A percentile compares a stretch with the other conserved stretches of the same genome.
Evolutionary conservation across 164 flowering plant species (phyloP).

Genomic region (Tinospora cordifolia): DNA sequence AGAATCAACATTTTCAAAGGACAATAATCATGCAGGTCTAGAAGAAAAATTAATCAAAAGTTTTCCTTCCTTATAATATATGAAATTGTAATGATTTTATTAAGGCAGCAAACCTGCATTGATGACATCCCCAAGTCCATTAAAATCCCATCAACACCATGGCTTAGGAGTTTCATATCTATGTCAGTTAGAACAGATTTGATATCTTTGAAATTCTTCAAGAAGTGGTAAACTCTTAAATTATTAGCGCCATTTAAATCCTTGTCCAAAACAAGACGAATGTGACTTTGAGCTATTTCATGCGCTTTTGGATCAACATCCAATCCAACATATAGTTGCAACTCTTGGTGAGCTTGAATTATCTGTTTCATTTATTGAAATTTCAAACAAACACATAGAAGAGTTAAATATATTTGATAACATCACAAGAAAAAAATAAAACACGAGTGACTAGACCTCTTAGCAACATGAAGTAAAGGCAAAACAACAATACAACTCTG

Average conservation of each 20-base stretch:
- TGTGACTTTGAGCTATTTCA: conserved; percentile 43
- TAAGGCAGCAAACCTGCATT: conserved; percentile 66
- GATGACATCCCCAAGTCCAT: conserved; percentile 99
- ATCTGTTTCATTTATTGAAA: too few species aligned
- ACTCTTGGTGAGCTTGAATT: conserved; percentile 63
- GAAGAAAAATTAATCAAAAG: not conserved
- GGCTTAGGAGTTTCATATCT: conserved; percentile 41
- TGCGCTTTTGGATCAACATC: conserved; percentile 86
- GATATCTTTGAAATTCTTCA: conserved; percentile 56
- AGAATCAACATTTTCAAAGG: not conserved
- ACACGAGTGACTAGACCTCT: too few species aligned
- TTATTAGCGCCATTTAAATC: conserved; percentile 14
- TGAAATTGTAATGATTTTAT: too few species aligned
- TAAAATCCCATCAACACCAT: too few species aligned
- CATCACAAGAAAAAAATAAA: too few species aligned
- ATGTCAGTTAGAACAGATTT: conserved; percentile 46
- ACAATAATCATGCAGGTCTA: not conserved
- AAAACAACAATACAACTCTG: too few species aligned
- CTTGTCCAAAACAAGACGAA: conserved; percentile 28
- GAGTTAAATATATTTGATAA: too few species aligned
- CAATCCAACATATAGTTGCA: conserved; percentile 61
- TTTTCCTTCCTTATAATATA: not conserved
- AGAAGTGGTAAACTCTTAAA: conserved; percentile 34
- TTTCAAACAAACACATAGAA: too few species aligned
- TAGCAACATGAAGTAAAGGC: too few species aligned